Conservation (phyloP, 208 protist genomes). For the Leishmania major region DNA sequence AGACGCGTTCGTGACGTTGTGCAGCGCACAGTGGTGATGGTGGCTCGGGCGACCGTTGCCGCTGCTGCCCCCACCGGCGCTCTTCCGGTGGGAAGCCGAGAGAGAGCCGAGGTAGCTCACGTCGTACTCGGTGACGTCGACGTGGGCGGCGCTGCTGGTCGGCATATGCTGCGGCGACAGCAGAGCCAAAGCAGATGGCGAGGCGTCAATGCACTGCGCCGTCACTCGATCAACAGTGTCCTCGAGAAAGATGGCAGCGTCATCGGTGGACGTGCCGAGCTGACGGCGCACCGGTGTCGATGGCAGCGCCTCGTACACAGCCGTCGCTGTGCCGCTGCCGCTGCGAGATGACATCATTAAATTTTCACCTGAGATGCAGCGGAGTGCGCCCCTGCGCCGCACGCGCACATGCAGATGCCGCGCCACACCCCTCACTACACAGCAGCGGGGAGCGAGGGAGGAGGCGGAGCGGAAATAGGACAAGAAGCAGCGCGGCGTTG, state of each 20-base stretch:
- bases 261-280: conserved; percentile 73
- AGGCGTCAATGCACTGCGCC: conserved; percentile 71
- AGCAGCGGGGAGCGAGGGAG: not conserved
- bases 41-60: conserved; percentile 13
- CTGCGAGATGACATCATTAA: not conserved
- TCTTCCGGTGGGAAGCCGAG: conserved; percentile 4
- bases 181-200: conserved; percentile 72
- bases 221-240: conserved; percentile 77
- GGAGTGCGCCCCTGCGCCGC: not conserved
- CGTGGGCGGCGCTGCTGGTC: conserved; percentile 20
- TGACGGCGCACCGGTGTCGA: conserved; percentile 45
- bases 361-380: not conserved
- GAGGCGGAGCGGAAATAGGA: not conserved
- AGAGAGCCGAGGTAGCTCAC: conserved; percentile 43
- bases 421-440: not conserved
- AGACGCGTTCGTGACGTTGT: conserved; percentile 48
- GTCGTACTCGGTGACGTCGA: conserved; percentile 83
- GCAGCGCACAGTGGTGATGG: conserved; percentile 23
- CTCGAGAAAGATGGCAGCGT: conserved; percentile 82
- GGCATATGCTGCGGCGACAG: conserved; percentile 76
- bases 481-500: not conserved
- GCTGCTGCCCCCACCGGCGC: conserved; percentile 5
- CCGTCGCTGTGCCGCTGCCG: not conserved
- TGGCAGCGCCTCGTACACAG: conserved; percentile 12
- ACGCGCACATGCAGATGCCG: not conserved